Base-by-base conservation (phyloP, 208 protist genomes). In the Borovskyia barvae region DNA sequence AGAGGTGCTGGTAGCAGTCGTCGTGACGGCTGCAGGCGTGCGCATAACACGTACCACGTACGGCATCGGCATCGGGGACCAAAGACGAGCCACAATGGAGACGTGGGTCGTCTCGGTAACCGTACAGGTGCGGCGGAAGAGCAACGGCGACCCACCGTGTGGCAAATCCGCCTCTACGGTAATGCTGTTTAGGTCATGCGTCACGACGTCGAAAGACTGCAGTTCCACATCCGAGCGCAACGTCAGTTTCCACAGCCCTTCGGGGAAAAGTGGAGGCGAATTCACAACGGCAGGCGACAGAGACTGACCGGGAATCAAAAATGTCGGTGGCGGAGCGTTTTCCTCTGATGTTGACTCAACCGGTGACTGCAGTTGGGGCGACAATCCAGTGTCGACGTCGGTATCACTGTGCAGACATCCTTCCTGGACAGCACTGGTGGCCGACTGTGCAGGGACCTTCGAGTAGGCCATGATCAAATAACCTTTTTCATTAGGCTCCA, bases 381-480 rank as follows among this genome's bases (percentile, higher is more conserved):
- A 11, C 26, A 19, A 15, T 19, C n/a, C 33, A n/a, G 8, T 25
- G 47, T 53, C 19, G 15, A 35, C 15, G 32, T 53, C 19, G 15
- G 6, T 53, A 11, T 41, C 9, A 32, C 19, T 20, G 22, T 4
- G n/a, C 40, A 40, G 2, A 1, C 19, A 4, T 1, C 19, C 15
- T 2, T 28, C 54, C 2, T 30, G 28, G 15, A 39, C 25, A 8
- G 35, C 29, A 36, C 25, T 37, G 15, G n/a, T 32, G 40, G 6
- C 4, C 17, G 36, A 17, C 36, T 9, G 35, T 1, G 40, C 33
- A 5, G 77, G 75, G 22, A 87, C 66, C 15, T 55, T 30, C 2
- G 75, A 75, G 68, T 82, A 87, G 19, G 85, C 90, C 43, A 92
- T 75, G 22, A 96, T 39, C 15, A 94, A 53, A 62, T 92, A 93